A percentile compares a stretch with the other conserved stretches of the same genome.
Conservation (phyloP, 768 basidiomycete species). For the Amanita jacksonii region DNA sequence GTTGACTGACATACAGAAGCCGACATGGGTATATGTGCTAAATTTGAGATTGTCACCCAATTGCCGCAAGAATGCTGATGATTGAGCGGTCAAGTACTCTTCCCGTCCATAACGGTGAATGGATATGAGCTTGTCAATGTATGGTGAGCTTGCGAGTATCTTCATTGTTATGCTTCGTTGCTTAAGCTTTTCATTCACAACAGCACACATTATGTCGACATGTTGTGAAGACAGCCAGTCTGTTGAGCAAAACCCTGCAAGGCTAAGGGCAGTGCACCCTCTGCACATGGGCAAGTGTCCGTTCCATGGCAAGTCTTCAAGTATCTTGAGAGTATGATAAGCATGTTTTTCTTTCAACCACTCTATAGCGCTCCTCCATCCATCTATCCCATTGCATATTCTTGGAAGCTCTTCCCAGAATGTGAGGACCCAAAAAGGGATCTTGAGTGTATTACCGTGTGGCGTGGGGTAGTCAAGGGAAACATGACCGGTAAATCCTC, state of each 20-base stretch:
- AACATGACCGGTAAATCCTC: background rate
- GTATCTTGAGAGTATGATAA: background rate
- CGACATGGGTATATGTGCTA: no score
- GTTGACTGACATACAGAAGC: no score
- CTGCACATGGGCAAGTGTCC: background rate
- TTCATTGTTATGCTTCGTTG: background rate
- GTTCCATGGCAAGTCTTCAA: background rate
- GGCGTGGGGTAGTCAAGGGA: no score
- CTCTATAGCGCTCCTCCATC: background rate
- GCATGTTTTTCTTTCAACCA: background rate
- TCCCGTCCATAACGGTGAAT: background rate
- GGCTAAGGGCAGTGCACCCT: background rate
- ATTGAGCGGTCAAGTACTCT: no score
- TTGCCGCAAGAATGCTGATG: no score
- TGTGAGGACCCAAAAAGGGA: background rate
- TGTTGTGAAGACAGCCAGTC: background rate
- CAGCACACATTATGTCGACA: background rate
- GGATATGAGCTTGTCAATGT: background rate
- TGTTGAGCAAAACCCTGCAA: background rate
- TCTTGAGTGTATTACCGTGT: background rate
- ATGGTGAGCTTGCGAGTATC: background rate
- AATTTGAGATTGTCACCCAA: background rate
- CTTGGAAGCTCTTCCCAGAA: background rate
- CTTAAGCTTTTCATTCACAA: background rate
- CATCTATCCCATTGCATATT: background rate